A percentile compares a stretch with the other conserved stretches of the same genome.
Conservation (phyloP, 257 asterid species). For the Dorcoceras hygrometricum region DNA sequence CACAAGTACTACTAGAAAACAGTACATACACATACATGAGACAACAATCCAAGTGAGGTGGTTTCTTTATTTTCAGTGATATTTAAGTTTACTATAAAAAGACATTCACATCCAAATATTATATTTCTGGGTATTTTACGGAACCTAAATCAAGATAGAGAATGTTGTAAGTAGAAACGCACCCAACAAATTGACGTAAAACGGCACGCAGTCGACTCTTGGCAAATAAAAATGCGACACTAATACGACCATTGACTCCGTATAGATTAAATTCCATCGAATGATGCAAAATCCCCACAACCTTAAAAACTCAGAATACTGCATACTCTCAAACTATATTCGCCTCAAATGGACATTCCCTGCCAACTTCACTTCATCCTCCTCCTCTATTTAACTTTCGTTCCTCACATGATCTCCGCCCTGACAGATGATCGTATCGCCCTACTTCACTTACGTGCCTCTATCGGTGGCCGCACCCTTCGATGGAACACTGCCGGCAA, state of each 20-base stretch:
- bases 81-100: no score
- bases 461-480: constrained; percentile 48
- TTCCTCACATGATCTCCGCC: constrained; percentile 29
- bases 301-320: not conserved
- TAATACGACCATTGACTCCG: not conserved
- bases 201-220: no score
- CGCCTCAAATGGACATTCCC: constrained; percentile 23
- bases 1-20: no score
- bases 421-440: constrained; percentile 44
- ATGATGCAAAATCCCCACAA: not conserved
- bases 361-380: constrained; percentile 17
- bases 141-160: no score
- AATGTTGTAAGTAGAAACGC: no score
- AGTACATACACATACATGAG: no score
- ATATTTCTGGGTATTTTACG: no score
- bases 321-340: not conserved
- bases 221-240: not conserved
- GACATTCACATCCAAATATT: not conserved
- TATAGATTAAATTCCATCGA: not conserved
- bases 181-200: no score
- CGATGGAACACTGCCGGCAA: constrained; percentile 40
- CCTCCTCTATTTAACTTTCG: constrained; percentile 24
- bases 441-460: constrained; percentile 40
- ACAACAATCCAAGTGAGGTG: no score
- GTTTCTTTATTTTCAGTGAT: not conserved